Percentiles rank a stretch among this genome's conserved stretches.
Conservation (phyloP, 768 basidiomycete species). For the Gymnopilus junonius region DNA sequence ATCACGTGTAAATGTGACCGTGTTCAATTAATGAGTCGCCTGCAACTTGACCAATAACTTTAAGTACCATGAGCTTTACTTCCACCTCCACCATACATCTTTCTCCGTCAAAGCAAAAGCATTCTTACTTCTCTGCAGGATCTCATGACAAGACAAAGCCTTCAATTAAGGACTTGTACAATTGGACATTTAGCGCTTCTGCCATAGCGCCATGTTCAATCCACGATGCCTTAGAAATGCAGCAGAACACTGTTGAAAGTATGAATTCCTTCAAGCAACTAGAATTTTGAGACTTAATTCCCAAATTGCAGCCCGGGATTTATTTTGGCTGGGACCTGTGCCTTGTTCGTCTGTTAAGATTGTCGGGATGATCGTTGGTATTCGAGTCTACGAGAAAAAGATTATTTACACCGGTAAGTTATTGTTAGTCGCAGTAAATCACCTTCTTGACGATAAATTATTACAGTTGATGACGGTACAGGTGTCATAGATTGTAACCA, state of each 20-base stretch:
- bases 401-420: constrained; percentile 61
- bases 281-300: neutral
- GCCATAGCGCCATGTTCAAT: constrained; percentile 61
- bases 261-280: constrained; percentile 24
- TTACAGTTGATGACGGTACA: constrained; percentile 78
- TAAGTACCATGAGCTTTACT: constrained; percentile 28
- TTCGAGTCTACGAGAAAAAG: constrained; percentile 61
- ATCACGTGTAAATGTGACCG: too few species aligned
- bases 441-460: neutral
- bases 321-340: constrained; percentile 72
- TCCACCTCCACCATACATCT: constrained; percentile 13
- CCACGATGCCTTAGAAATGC: constrained; percentile 55
- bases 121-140: constrained; percentile 1
- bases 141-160: neutral
- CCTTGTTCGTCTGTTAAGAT: constrained; percentile 70
- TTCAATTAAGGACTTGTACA: constrained; percentile 39
- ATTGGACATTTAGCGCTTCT: constrained; percentile 62
- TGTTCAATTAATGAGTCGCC: neutral
- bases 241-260: constrained; percentile 33
- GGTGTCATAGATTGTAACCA: constrained; percentile 71
- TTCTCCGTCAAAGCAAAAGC: constrained; percentile 26
- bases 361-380: constrained; percentile 67
- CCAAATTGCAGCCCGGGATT: constrained; percentile 50
- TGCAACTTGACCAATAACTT: neutral
- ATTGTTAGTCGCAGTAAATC: neutral